phyloP scores from a whole-genome alignment of 768 basidiomycete species.

The Rhizopogon roseolus region DNA sequence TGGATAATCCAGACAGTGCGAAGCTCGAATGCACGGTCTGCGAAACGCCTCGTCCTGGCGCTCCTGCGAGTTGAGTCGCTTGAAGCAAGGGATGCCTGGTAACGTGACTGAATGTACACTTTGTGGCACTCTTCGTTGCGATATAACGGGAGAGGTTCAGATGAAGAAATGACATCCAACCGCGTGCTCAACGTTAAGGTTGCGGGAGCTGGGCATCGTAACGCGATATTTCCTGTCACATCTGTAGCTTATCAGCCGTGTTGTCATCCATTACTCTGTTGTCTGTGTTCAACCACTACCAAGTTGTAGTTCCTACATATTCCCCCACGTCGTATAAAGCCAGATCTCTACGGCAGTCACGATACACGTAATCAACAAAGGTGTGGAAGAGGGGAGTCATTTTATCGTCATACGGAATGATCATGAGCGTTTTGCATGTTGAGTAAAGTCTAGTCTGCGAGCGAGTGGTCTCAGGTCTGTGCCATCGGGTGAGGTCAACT shows the following conservation, averaged over 20 bases:
- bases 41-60: constrained; percentile 33
- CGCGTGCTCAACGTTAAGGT: background rate
- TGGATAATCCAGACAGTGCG: constrained; percentile 42
- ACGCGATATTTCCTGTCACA: background rate
- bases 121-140: constrained; percentile 42
- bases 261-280: background rate
- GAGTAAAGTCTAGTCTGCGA: constrained; percentile 68
- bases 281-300: background rate
- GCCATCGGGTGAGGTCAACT: constrained; percentile 50
- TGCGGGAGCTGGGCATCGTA: background rate
- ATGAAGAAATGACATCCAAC: background rate
- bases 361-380: background rate
- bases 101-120: constrained; percentile 44
- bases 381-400: background rate
- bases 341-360: background rate
- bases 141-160: background rate
- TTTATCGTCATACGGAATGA: background rate
- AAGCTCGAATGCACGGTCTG: constrained; percentile 47
- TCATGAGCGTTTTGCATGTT: constrained; percentile 17
- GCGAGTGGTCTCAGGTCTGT: constrained; percentile 58
- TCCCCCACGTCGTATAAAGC: background rate
- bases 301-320: background rate
- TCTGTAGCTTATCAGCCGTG: background rate
- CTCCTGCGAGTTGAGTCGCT: constrained; percentile 26
- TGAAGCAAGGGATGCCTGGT: constrained; percentile 42